Evolutionary conservation across 176 grass and related monocot species (phyloP).

Genomic region (Elaeis guineensis): DNA sequence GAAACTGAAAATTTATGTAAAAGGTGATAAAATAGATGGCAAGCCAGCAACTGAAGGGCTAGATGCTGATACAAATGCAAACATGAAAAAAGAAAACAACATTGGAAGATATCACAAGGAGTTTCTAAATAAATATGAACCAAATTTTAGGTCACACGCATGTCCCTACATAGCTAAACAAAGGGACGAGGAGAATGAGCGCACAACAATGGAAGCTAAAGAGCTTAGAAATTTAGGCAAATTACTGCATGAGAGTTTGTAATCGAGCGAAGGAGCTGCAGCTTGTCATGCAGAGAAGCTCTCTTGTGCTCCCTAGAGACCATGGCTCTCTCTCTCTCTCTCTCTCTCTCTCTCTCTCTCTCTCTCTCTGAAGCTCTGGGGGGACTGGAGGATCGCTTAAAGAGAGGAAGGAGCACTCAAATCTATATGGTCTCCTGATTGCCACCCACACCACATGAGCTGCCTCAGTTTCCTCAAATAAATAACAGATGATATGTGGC

Average conservation of each 20-base stretch:
- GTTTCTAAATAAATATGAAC: too few relatives aligned
- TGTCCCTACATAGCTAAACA: not conserved
- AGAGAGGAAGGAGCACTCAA: not conserved
- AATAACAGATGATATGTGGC: too few relatives aligned
- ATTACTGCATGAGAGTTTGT: conserved; percentile 78
- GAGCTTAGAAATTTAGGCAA: conserved; percentile 3
- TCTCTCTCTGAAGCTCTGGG: not conserved
- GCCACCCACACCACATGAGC: conserved; percentile 5
- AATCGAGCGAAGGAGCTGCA: conserved; percentile 73
- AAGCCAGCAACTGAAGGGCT: too few relatives aligned
- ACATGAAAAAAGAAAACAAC: too few relatives aligned
- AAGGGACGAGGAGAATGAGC: not conserved
- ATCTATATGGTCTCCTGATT: not conserved
- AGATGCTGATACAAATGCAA: too few relatives aligned
- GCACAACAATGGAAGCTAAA: not conserved
- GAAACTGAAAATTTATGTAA: too few relatives aligned
- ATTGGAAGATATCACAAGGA: too few relatives aligned
- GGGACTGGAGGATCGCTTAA: conserved; percentile 1
- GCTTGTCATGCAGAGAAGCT: conserved; percentile 57
- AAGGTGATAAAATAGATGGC: too few relatives aligned
- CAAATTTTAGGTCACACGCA: not conserved
- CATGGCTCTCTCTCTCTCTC: conserved; percentile 29
- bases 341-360: conserved; percentile 7
- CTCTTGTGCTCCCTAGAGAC: conserved; percentile 77
- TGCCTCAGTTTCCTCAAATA: conserved; percentile 11